phyloP scores from a whole-genome alignment of 805 yeast genomes.

The Wickerhamomyces chambardii region DNA sequence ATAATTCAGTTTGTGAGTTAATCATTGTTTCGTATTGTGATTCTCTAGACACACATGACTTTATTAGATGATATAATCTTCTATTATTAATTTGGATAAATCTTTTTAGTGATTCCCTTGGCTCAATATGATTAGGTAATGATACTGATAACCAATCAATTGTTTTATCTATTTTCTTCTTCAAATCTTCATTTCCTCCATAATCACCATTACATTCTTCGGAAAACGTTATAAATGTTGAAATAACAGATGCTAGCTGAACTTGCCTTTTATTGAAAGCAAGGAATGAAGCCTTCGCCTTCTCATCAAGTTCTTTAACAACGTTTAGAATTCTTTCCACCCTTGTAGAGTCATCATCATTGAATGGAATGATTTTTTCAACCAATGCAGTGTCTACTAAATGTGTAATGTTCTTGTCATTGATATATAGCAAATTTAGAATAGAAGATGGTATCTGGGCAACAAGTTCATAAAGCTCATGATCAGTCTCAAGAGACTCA shows the following conservation, averaged over 20 bases:
- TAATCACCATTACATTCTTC: slow-evolving; percentile 31
- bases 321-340: slow-evolving; percentile 45
- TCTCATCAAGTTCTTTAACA: slow-evolving; percentile 38
- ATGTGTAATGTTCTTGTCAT: slow-evolving; percentile 57
- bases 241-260: slow-evolving; percentile 43
- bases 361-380: slow-evolving; percentile 53
- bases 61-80: slow-evolving; percentile 48
- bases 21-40: slow-evolving; percentile 52
- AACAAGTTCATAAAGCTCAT: slow-evolving; percentile 19
- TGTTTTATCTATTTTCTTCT: slow-evolving; percentile 39
- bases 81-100: slow-evolving; percentile 49
- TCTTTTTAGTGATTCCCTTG: slow-evolving; percentile 40
- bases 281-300: slow-evolving; percentile 52
- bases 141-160: slow-evolving; percentile 52
- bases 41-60: slow-evolving; percentile 42
- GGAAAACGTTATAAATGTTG: slow-evolving; percentile 37
- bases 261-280: slow-evolving; percentile 67
- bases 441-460: slow-evolving; percentile 53
- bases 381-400: slow-evolving; percentile 53
- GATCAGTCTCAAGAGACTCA: neutral
- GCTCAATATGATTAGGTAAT: slow-evolving; percentile 43
- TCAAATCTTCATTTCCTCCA: slow-evolving; percentile 14
- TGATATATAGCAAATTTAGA: slow-evolving; percentile 62
- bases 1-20: slow-evolving; percentile 56
- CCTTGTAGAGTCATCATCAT: slow-evolving; percentile 33